Base-by-base conservation (phyloP, 2,329 filamentous ascomycete species). In the Fusarium albosuccineum region DNA sequence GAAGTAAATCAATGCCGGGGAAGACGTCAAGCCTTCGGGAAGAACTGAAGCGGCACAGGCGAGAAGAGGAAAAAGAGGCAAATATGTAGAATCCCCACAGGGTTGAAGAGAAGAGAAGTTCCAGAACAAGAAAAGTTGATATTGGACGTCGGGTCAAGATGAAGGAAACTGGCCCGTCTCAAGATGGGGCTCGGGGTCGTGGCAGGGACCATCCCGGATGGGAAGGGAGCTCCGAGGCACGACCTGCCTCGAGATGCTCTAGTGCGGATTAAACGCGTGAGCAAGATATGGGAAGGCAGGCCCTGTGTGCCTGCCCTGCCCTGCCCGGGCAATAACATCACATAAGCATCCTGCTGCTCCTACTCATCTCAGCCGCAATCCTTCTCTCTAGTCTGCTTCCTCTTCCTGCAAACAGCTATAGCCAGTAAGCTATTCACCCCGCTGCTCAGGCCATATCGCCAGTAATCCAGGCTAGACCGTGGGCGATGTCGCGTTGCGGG, bases 201-300 rank as follows among this genome's bases (percentile, higher is more conserved):
- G 62, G 51, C 66, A 68, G 51, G 66, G 66, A 49, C 36, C 52
- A 64, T 51, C 64, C 67, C 44, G 61, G 67, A 59, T 66, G 39
- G 67, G 67, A 66, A 70, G 64, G 54, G 59, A 63, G n/a, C 52
- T 70, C 67, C 67, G 67, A 65, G 40, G 67, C 67, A 68, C 29
- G 39, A 33, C 53, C 44, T 68, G 66, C 66, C 45, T 62, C 65
- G 57, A 52, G 57, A 68, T 62, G 44, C 61, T 62, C 40, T 37
- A 58, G 62, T 52, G 53, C 57, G 54, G 22, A 62, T 55, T 34
- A 50, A 61, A 49, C 16, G 46, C 46, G 56, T 30, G 67, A 57
- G 42, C 37, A 40, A 16, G 30, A 48, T 27, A 37, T 46, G 40
- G 48, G 45, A 44, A 33, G 3, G 22, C 22, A 22, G 22, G 22